phyloP scores from a whole-genome alignment of 169 alveolate genomes.

The Haemoproteus tartakovskyi region DNA sequence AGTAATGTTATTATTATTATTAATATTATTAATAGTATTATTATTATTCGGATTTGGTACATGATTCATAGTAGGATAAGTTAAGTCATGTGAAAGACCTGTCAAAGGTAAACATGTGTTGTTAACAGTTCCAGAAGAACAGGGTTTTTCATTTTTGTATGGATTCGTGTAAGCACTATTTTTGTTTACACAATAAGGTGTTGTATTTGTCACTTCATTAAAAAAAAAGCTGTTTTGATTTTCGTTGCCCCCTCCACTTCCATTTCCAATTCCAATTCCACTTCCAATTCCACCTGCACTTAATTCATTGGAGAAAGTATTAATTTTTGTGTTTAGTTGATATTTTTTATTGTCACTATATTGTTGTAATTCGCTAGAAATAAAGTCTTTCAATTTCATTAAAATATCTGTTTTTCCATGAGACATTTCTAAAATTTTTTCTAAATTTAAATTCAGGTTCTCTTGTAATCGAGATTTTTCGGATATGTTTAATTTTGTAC shows the following conservation, averaged over 20 bases:
- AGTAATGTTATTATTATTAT: not conserved
- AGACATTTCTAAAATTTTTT: constrained; percentile 4
- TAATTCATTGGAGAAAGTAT: no score
- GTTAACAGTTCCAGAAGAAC: no score
- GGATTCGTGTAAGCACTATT: no score
- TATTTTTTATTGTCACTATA: constrained; percentile 7
- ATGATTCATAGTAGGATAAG: not conserved
- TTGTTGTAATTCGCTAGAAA: constrained; percentile 38
- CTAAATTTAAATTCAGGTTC: constrained; percentile 2
- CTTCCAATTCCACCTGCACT: no score
- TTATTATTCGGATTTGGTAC: not conserved
- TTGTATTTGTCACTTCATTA: no score
- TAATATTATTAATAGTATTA: not conserved
- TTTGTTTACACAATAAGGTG: no score
- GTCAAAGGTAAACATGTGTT: no score
- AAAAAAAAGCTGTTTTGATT: no score
- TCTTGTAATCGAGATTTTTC: constrained; percentile 4
- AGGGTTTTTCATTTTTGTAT: no score
- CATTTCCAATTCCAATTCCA: no score
- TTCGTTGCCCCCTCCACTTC: no score
- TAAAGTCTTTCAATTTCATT: constrained; percentile 38
- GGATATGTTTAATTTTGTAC: constrained; percentile 43
- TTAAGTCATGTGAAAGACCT: no score
- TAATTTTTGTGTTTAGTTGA: constrained; percentile 7
- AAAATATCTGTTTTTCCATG: constrained; percentile 33